phyloP scores from a whole-genome alignment of 1,284 basidiomycete genomes.

The Melampsora larici-populina region DNA sequence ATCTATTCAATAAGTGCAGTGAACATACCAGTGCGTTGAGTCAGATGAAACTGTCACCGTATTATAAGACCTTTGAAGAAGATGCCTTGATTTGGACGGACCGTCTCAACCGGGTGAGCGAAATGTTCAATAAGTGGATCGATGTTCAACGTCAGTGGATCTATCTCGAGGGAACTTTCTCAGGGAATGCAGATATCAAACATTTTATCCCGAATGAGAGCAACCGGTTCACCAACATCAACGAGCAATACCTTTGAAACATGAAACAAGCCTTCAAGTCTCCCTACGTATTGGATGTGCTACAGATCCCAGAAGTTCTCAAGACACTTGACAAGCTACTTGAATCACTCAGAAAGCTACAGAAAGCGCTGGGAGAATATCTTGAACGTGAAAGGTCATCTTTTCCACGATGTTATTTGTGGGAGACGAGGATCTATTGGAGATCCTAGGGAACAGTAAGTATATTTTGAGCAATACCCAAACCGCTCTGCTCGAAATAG shows the following conservation, averaged over 20 bases:
- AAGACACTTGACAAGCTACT: slow-evolving; percentile 95
- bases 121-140: slow-evolving; percentile 98
- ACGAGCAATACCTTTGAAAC: slow-evolving; percentile 92
- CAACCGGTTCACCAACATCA: slow-evolving; percentile 96
- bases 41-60: slow-evolving; percentile 95
- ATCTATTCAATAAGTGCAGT: slow-evolving; percentile 90
- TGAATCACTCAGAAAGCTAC: slow-evolving; percentile 94
- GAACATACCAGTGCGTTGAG: slow-evolving; percentile 93
- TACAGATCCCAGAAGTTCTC: slow-evolving; percentile 93
- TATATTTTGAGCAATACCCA: too few relatives aligned
- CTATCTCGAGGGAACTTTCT: slow-evolving; percentile 97
- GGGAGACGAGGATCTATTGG: slow-evolving; percentile 95
- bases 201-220: slow-evolving; percentile 96
- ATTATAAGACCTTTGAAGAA: slow-evolving; percentile 69
- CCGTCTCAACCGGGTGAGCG: slow-evolving; percentile 88
- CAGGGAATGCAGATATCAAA: slow-evolving; percentile 97
- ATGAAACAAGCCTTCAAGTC: slow-evolving; percentile 99
- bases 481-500: too few relatives aligned
- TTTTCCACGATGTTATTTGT: slow-evolving; percentile 99
- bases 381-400: slow-evolving; percentile 93
- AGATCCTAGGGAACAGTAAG: slow-evolving; percentile 99
- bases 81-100: slow-evolving; percentile 56
- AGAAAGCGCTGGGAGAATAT: slow-evolving; percentile 98
- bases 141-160: slow-evolving; percentile 99
- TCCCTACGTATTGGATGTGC: slow-evolving; percentile 91